These are phyloP conservation scores for Dipodascus geniculatus DNA, from an alignment of 805 yeast species.

Conservation along the genomic window DNA sequence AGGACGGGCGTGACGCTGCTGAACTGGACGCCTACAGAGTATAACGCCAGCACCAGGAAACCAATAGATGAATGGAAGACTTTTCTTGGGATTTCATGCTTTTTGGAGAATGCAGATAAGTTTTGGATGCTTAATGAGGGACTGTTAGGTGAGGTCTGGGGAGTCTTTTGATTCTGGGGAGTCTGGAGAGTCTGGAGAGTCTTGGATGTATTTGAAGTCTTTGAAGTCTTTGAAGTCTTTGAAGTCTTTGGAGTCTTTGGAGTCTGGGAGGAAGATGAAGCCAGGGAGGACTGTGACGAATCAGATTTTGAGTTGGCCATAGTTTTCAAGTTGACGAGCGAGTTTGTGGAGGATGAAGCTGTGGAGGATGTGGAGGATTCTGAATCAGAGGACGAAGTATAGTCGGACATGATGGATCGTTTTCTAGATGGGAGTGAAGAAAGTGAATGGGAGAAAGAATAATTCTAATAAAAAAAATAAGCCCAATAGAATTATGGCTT, in stretches of 20 bases:
- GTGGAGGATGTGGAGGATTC: neutral
- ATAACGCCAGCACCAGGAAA: slow-evolving; percentile 61
- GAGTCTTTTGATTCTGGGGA: neutral
- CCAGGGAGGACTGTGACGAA: neutral
- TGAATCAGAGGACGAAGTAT: neutral
- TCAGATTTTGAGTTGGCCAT: neutral
- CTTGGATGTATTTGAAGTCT: neutral
- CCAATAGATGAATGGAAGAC: slow-evolving; percentile 84
- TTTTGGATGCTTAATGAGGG: neutral
- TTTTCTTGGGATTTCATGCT: slow-evolving; percentile 86
- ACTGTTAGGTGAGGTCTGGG: neutral
- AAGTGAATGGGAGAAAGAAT: neutral
- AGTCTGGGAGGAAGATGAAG: too few species aligned
- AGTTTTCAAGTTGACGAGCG: neutral
- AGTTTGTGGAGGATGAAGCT: neutral
- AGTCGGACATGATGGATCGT: neutral
- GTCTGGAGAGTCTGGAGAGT: neutral
- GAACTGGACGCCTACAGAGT: slow-evolving; percentile 47
- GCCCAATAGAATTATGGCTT: too few species aligned
- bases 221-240: neutral
- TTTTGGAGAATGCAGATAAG: slow-evolving; percentile 38
- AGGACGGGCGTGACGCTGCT: slow-evolving; percentile 51
- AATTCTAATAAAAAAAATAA: too few species aligned
- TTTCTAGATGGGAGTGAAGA: neutral
- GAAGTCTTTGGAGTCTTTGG: neutral